A percentile compares a stretch with the other conserved stretches of the same genome.
Evolutionary conservation across 2,329 filamentous ascomycete genomes (phyloP).

Genomic region (Zymoseptoria brevis): DNA sequence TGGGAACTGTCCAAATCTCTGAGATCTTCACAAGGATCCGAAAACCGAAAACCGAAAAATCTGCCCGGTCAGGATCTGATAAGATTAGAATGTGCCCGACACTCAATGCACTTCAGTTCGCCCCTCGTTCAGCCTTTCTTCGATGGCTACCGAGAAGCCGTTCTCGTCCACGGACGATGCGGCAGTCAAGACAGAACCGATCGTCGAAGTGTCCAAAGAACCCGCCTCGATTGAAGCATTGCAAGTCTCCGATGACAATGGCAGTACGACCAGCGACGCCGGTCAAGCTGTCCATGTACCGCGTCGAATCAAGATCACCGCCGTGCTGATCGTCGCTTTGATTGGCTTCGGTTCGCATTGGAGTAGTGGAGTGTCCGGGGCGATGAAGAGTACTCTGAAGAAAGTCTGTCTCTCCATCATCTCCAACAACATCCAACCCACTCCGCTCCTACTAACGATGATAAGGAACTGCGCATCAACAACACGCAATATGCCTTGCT

Average conservation of each 20-base stretch:
- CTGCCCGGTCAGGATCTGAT: neutral
- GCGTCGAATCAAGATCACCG: constrained; percentile 31
- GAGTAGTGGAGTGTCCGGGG: constrained; percentile 53
- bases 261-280: constrained; percentile 1
- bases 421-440: no score
- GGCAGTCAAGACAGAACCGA: neutral
- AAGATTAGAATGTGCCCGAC: no score
- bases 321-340: constrained; percentile 45
- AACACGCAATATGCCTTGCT: constrained; percentile 54
- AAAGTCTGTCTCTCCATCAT: constrained; percentile 31
- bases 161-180: neutral
- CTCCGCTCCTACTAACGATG: neutral
- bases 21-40: neutral
- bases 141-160: neutral
- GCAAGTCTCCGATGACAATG: neutral
- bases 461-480: constrained; percentile 46
- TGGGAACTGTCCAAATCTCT: no score
- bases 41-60: no score
- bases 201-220: neutral
- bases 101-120: no score
- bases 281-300: constrained; percentile 13
- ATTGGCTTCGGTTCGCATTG: constrained; percentile 55
- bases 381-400: constrained; percentile 55
- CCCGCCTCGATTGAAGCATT: neutral
- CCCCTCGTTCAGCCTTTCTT: no score